These are phyloP conservation scores for Septoria linicola DNA, from an alignment of 2,329 filamentous ascomycete genomes.

Conservation along the genomic window DNA sequence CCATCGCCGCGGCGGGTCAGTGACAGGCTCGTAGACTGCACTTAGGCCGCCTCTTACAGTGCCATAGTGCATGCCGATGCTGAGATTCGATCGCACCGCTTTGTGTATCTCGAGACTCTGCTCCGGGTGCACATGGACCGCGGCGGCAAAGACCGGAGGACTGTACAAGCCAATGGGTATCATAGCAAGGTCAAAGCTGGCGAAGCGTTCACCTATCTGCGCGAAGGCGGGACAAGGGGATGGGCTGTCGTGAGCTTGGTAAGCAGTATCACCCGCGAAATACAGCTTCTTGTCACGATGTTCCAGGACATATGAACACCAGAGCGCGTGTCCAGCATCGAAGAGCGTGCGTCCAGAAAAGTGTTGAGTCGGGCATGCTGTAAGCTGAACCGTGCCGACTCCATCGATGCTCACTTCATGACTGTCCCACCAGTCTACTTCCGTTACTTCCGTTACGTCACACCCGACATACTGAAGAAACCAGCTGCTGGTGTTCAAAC, in stretches of 20 bases:
- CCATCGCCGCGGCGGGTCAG: constrained; percentile 49
- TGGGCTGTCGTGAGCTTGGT: constrained; percentile 42
- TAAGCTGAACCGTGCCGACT: constrained; percentile 43
- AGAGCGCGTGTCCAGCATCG: constrained; percentile 45
- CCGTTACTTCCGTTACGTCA: constrained; percentile 42
- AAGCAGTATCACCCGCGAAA: constrained; percentile 54
- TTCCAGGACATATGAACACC: constrained; percentile 51
- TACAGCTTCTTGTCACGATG: constrained; percentile 41
- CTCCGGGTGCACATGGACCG: constrained; percentile 50
- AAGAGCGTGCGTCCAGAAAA: constrained; percentile 45
- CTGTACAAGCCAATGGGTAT: constrained; percentile 52
- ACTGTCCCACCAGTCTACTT: constrained; percentile 54
- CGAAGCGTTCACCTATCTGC: constrained; percentile 48
- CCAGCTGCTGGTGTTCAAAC: constrained; percentile 42
- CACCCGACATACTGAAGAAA: constrained; percentile 43
- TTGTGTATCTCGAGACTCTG: constrained; percentile 51
- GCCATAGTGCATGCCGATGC: constrained; percentile 55
- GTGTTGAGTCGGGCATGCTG: constrained; percentile 52
- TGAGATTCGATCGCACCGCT: constrained; percentile 48
- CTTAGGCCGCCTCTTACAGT: constrained; percentile 49
- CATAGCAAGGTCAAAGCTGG: constrained; percentile 51
- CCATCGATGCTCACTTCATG: constrained; percentile 37
- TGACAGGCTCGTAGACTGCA: constrained; percentile 50
- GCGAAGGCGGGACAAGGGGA: constrained; percentile 51
- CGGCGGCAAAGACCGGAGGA: constrained; percentile 46